A percentile compares a stretch with the other conserved stretches of the same genome.
phyloP scores from a whole-genome alignment of 2,329 filamentous ascomycete species.

The Exophiala bonariae region DNA sequence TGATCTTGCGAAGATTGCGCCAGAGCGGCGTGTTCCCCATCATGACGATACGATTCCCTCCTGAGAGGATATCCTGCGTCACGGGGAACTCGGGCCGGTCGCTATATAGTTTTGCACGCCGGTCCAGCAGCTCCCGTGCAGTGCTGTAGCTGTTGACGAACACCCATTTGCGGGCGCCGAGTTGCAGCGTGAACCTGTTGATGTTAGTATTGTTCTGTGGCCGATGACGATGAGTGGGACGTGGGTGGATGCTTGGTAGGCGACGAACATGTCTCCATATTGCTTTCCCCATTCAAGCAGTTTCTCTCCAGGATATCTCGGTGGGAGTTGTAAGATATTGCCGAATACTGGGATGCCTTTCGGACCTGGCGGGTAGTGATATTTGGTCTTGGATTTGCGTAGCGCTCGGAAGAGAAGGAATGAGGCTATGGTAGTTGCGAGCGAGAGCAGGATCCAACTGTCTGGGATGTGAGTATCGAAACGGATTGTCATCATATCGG shows the following conservation, averaged over 20 bases:
- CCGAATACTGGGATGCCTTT: slow-evolving; percentile 11
- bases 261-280: slow-evolving; percentile 4
- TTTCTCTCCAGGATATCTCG: slow-evolving; percentile 4
- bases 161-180: slow-evolving; percentile 9
- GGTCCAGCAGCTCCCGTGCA: slow-evolving; percentile 4
- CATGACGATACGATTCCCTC: slow-evolving; percentile 6
- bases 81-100: slow-evolving; percentile 3
- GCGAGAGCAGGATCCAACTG: too few relatives aligned
- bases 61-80: slow-evolving; percentile 5
- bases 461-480: too few relatives aligned
- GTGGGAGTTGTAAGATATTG: slow-evolving; percentile 11
- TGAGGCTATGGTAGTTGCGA: too few relatives aligned
- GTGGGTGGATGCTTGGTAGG: too few relatives aligned
- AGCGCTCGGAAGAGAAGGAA: neutral
- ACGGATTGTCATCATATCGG: too few relatives aligned
- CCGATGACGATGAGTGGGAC: too few relatives aligned
- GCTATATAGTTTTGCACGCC: slow-evolving; percentile 3
- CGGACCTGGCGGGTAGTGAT: slow-evolving; percentile 7
- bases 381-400: slow-evolving; percentile 4
- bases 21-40: slow-evolving; percentile 5
- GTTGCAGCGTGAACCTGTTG: slow-evolving; percentile 9
- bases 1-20: slow-evolving; percentile 6
- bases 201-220: too few relatives aligned
- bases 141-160: slow-evolving; percentile 3
- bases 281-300: slow-evolving; percentile 6